Base-by-base conservation (phyloP, 2,329 filamentous ascomycete species). In the Ramularia endophylla region DNA sequence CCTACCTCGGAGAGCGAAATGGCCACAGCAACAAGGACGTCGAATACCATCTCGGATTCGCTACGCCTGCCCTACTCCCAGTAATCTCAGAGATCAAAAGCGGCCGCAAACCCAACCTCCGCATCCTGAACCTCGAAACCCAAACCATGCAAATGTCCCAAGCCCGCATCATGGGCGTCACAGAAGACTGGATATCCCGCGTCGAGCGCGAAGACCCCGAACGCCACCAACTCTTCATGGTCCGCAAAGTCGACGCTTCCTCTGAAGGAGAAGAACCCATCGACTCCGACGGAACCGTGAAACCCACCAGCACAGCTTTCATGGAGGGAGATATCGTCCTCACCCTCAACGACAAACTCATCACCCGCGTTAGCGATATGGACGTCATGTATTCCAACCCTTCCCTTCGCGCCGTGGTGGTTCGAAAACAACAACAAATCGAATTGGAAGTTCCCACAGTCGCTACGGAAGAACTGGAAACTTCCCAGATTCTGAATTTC, bases 221-320 rank as follows among this genome's bases (percentile, higher is more conserved):
- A 37, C 85, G 88, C 43, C 92, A 98, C 61, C 92, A 98, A 67
- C 78, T 98, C 27, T 98, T 98, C 71, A 95, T 98, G 85, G 87
- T 98, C 20, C 84, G 87, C 56, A 98, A 98, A 69, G 83, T 94
- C 46, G 72, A 83, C 54, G 81, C 79, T 8, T 19, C 18, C 22
- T 13, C 18, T 25, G 35, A 27, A 12, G 18, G 22, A 27, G 19
- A 37, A 16, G n/a, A 8, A 11, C 32, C 20, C 19, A 13, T 13
- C 8, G 13, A 15, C 15, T 5, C 9, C 8, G 12, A 27, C 22
- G 40, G 42, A 5, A 48, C 48, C 4, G 34, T 38, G 33, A 77
- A 77, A 16, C 75, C 63, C 55, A 56, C 72, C n/a, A 65, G 66
- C n/a, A 25, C 22, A 25, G 77, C 81, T 12, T 74, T 98, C 12